Evolutionary conservation across 75 land plant genomes (phyloP), one percentile per base, ranked within the genome.

Genomic region (Selaginella tamariscina): DNA sequence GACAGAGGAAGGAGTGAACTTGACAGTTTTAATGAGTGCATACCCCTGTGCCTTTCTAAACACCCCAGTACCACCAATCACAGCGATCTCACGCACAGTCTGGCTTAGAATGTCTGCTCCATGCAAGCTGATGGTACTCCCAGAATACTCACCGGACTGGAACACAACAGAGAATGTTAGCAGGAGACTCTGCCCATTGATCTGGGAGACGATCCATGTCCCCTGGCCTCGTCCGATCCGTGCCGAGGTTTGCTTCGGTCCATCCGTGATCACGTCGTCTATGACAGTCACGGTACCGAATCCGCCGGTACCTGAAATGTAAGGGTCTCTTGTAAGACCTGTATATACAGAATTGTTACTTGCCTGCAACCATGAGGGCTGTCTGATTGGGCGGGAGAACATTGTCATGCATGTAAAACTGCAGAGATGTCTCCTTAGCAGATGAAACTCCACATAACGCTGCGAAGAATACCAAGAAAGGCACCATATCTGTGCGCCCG

Each of bases 161-260:
- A 82, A 79, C 0, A 71, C 77, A 75, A 62, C 54, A 30, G 39
- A 32, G 69, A 73, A 65, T 0, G 49, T 71, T 77, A 84, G 75
- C 54, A 82, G 30, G 29, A 81, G 30, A 27, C 63, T 70, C 0
- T 49, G 0, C 0, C 70, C 68, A 18, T 64, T 33, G n/a, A 63
- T 59, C 1, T 68, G 9, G 0, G 75, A 78, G 1, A 32, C 9
- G 0, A 67, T 70, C 54, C 76, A 84, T 24, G 77, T 1, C 11
- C 84, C 86, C 70, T 84, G 87, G 0, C 81, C 83, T 64, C 78
- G 68, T 22, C 86, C 86, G 39, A 81, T 60, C 33, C 65, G 2
- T 69, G 65, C 76, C 26, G 84, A 82, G 33, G 31, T 69, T 24
- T n/a, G 2, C n/a, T 76, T 56, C 8, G 84, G 87, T 24, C 72